These are phyloP conservation scores for Aspergillus avenaceus DNA, from an alignment of 495 filamentous ascomycete species.

Conservation along the genomic window DNA sequence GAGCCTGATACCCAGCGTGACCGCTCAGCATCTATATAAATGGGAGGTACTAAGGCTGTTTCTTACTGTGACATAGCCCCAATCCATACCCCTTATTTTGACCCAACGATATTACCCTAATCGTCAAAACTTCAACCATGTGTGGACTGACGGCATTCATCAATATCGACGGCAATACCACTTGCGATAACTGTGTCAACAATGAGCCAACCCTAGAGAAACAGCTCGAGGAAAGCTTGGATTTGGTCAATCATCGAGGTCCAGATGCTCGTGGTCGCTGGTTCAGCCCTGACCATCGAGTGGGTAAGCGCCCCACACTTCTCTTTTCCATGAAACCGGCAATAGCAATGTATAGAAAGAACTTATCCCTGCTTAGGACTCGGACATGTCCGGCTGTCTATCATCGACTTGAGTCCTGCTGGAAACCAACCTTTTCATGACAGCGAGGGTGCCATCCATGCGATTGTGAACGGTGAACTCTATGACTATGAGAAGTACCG, in stretches of 20 bases:
- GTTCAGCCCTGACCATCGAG: conserved; percentile 36
- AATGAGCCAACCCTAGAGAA: background rate
- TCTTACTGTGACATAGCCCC: no score
- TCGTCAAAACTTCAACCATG: background rate
- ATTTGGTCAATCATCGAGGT: conserved; percentile 43
- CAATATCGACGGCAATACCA: background rate
- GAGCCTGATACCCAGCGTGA: no score
- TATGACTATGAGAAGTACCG: conserved; percentile 47
- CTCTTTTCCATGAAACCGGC: no score
- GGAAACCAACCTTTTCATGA: conserved; percentile 46
- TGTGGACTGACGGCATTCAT: conserved; percentile 2
- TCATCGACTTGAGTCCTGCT: conserved; percentile 44
- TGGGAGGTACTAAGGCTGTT: no score
- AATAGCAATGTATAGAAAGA: background rate
- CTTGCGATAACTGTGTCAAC: background rate
- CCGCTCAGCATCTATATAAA: no score
- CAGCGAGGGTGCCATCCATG: conserved; percentile 35
- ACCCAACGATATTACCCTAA: background rate
- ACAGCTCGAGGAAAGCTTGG: conserved; percentile 22
- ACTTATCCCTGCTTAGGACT: conserved; percentile 15
- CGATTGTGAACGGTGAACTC: conserved; percentile 53
- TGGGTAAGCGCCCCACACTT: conserved; percentile 29
- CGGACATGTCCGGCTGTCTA: conserved; percentile 45
- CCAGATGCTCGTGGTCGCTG: conserved; percentile 44
- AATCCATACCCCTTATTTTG: background rate